Percentiles rank a stretch among this genome's conserved stretches.
Conservation (phyloP, 305 asterid genomes). For the Euphrasia arctica region DNA sequence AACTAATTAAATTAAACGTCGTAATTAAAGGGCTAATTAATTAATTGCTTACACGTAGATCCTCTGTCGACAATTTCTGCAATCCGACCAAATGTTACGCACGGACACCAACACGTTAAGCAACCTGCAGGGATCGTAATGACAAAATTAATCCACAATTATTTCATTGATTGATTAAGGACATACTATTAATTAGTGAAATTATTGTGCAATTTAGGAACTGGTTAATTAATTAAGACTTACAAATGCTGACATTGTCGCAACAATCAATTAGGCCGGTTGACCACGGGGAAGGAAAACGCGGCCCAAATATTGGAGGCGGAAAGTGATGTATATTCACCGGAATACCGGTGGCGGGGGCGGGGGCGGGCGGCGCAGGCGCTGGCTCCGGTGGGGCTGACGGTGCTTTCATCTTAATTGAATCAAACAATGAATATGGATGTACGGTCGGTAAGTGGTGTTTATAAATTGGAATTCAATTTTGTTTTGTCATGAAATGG, state of each 20-base stretch:
- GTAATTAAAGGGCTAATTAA: no score
- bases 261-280: constrained; percentile 40
- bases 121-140: constrained; percentile 32
- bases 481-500: constrained; percentile 11
- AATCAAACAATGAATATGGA: neutral
- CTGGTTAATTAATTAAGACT: constrained; percentile 6
- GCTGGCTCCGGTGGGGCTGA: constrained; percentile 31
- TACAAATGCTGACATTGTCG: constrained; percentile 36
- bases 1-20: neutral
- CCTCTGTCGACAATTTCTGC: constrained; percentile 54
- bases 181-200: neutral
- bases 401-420: constrained; percentile 23
- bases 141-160: neutral
- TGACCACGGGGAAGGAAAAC: constrained; percentile 41
- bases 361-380: neutral
- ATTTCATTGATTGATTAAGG: neutral
- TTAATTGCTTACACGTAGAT: constrained; percentile 33
- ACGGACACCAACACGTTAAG: constrained; percentile 54
- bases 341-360: constrained; percentile 23
- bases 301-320: constrained; percentile 17
- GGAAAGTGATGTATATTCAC: constrained; percentile 6
- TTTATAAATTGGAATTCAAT: neutral
- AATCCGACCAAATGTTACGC: constrained; percentile 47
- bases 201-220: neutral
- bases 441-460: neutral